Base-by-base conservation (phyloP, 2,329 filamentous ascomycete genomes). In the Triangularia setosa region DNA sequence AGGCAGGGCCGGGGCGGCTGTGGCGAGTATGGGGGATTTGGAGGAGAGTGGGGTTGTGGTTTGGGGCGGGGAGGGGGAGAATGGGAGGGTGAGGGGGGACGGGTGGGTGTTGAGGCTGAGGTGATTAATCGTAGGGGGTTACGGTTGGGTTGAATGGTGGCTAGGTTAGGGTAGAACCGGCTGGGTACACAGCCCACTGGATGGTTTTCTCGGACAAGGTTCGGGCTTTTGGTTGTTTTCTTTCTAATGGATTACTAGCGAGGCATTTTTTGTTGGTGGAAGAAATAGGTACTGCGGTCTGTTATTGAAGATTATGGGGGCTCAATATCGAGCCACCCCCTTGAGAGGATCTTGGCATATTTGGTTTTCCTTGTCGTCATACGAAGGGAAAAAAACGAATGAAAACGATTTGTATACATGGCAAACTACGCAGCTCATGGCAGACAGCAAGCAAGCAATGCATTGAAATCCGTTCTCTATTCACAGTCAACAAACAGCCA, bases 71-170 rank as follows among this genome's bases (percentile, higher is more conserved):
- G 60, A 88, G 63, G 78, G 79, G 54, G 81, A 80, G 44, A 76
- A 77, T 18, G 84, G 84, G 67, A 74, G 76, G 69, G 77, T 83
- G 55, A 72, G 87, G 54, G 84, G 82, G 40, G 87, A 90, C 73
- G 87, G 84, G 2, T 90, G 87, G 87, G 84, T 90, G 57, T 76
- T 90, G 70, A 80, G 84, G 65, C 75, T 89, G 30, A 33, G 8
- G 27, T 28, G 27, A 28, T 28, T 28, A 8, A 28, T 4, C 27
- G 4, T 28, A 28, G 27, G 27, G 27, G 27, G 27, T 4, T 28
- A 28, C 4, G 27, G 27, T 4, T 44, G 11, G 12, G 27, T 53
- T 64, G 54, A n/a, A n/a, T n/a, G n/a, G n/a, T n/a, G n/a, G n/a
- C n/a, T n/a, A n/a, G n/a, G 35, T 30, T 60, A 54, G 57, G 61